Evolutionary conservation across 2,329 filamentous ascomycete species (phyloP).

Genomic region (Pyrenochaeta sp.): DNA sequence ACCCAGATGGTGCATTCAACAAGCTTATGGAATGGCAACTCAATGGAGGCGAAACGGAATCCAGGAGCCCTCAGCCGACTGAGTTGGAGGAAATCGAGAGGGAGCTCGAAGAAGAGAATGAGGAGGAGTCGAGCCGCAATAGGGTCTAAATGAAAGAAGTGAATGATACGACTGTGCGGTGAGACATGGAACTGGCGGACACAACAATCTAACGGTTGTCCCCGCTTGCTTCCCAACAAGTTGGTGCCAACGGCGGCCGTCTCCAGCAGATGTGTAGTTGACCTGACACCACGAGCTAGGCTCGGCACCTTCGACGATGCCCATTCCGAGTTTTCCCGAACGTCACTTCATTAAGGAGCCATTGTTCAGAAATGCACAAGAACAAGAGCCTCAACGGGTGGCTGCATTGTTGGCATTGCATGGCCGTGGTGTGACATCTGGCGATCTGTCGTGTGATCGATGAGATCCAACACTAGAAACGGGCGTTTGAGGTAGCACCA

Average conservation of each 20-base stretch:
- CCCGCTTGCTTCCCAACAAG: neutral
- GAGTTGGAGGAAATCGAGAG: constrained; percentile 62
- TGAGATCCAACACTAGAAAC: constrained; percentile 8
- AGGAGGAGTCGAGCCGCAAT: constrained; percentile 42
- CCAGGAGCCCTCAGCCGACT: constrained; percentile 47
- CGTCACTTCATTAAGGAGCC: neutral
- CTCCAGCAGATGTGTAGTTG: neutral
- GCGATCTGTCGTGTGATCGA: constrained; percentile 2
- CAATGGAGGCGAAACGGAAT: constrained; percentile 74
- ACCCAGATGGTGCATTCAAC: constrained; percentile 83
- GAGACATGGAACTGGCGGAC: neutral
- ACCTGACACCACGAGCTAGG: neutral
- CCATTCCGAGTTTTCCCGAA: constrained; percentile 1
- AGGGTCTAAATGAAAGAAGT: constrained; percentile 17
- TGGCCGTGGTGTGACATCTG: constrained; percentile 21
- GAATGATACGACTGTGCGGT: neutral
- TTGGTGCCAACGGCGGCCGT: neutral
- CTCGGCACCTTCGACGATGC: constrained; percentile 7
- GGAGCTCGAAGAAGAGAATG: constrained; percentile 49
- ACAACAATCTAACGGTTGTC: neutral
- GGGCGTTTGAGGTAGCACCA: constrained; percentile 14
- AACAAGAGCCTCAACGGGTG: constrained; percentile 4
- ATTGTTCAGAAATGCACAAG: neutral
- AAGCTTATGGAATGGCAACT: constrained; percentile 99
- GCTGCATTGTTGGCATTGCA: constrained; percentile 14